Base-by-base conservation (phyloP, 2,329 filamentous ascomycete species). In the Zymoseptoria tritici region DNA sequence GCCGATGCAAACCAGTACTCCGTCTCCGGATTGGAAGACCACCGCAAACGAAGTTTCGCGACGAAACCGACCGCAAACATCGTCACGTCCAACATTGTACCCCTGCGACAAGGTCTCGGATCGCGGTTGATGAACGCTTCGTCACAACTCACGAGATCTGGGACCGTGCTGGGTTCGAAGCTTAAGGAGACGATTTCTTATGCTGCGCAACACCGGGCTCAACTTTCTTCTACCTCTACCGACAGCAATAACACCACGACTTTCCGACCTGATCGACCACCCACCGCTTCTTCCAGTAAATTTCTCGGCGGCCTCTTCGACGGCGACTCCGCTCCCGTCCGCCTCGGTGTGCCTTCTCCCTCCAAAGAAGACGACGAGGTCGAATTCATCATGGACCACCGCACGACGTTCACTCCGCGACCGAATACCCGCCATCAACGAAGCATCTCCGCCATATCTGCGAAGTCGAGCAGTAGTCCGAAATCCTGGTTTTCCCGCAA, bases 311-410 rank as follows among this genome's bases (percentile, higher is more conserved):
- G 71, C 52, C 63, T 72, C 9, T 73, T 73, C 65, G 64, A 61
- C 61, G 71, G 71, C 52, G 70, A 71, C 52, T 73, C 71, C 22
- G 71, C 71, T 19, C 70, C 70, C 2, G 66, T 73, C n/a, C 64
- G 67, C 20, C 57, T 73, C 9, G 71, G 70, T 24, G 59, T 71
- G 3, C 65, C 69, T 6, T 65, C 70, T 4, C 67, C 70, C 3
- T 65, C 64, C 13, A 64, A 64, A 52, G 70, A 72, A 52, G 66
- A 69, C 42, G 58, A 65, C 36, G 66, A 71, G 54, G 64, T 60
- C 19, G 72, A 74, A 49, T 69, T 72, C 52, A 62, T 71, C 58
- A 74, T 73, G 70, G 68, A 73, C 53, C 74, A 74, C 65, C 70
- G 62, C 29, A 62, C 72, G 21, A 61, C 63, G 26, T 69, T 74